Conservation (phyloP, 2,329 filamentous ascomycete genomes). For the Clarireedia homoeocarpa region DNA sequence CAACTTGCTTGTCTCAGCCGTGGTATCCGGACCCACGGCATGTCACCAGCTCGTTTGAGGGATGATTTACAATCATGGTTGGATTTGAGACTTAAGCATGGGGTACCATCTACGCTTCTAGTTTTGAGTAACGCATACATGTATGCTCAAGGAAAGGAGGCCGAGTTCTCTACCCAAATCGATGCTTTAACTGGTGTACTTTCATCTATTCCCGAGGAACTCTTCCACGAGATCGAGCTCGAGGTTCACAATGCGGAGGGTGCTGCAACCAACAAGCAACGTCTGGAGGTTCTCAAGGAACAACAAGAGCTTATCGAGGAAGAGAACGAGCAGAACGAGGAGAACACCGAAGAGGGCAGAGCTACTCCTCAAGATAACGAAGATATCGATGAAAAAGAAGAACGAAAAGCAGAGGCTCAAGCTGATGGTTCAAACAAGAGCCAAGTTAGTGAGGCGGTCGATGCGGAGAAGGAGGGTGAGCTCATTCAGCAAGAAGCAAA, state of each 20-base stretch:
- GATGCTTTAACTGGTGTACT: conserved; percentile 88
- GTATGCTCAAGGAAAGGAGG: conserved; percentile 79
- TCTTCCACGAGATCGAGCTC: conserved; percentile 99
- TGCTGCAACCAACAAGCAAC: conserved; percentile 96
- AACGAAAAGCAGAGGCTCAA: conserved; percentile 48
- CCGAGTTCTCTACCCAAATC: conserved; percentile 80
- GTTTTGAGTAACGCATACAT: conserved; percentile 97
- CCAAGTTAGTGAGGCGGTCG: conserved; percentile 45
- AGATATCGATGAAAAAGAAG: conserved; percentile 92
- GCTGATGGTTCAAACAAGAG: conserved; percentile 37
- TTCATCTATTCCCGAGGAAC: conserved; percentile 90
- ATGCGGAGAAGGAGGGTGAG: conserved; percentile 45
- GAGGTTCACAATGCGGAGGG: conserved; percentile 96
- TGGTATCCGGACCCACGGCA: conserved; percentile 84
- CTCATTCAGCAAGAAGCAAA: conserved; percentile 35
- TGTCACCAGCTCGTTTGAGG: conserved; percentile 79
- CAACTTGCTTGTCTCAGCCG: conserved; percentile 88
- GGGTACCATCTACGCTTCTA: conserved; percentile 90
- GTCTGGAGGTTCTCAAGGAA: conserved; percentile 95
- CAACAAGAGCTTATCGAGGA: conserved; percentile 97
- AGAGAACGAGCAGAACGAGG: conserved; percentile 85
- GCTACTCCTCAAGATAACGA: conserved; percentile 77
- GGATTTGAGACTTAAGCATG: conserved; percentile 84
- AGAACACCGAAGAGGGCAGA: conserved; percentile 67
- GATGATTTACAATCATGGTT: conserved; percentile 92